Conservation (phyloP, 768 basidiomycete species). For the Auricularia heimuer region DNA sequence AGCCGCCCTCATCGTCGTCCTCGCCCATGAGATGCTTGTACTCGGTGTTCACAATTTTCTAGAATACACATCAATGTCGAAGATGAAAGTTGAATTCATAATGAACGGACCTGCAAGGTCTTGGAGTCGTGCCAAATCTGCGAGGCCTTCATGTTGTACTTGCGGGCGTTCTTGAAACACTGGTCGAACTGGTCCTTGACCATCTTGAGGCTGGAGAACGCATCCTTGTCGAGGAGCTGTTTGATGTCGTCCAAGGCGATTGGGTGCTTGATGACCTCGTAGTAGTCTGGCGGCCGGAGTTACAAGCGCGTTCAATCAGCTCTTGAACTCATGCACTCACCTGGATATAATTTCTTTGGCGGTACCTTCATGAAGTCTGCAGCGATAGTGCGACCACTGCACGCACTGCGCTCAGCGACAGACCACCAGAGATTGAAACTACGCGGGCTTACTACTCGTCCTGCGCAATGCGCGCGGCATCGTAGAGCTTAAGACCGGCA, state of each 20-base stretch:
- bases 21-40: slow-evolving; percentile 37
- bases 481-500: slow-evolving; percentile 2
- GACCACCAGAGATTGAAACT: neutral
- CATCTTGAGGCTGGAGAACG: slow-evolving; percentile 53
- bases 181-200: slow-evolving; percentile 66
- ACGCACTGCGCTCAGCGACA: neutral
- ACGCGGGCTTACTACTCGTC: neutral
- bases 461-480: neutral
- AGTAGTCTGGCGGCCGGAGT: slow-evolving; percentile 56
- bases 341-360: slow-evolving; percentile 9
- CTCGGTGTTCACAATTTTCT: slow-evolving; percentile 43
- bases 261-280: slow-evolving; percentile 64
- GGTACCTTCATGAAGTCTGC: slow-evolving; percentile 25
- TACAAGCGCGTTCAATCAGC: neutral
- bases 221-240: slow-evolving; percentile 51
- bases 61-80: slow-evolving; percentile 5
- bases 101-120: slow-evolving; percentile 53
- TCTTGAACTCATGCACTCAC: neutral
- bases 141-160: slow-evolving; percentile 74
- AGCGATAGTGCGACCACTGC: slow-evolving; percentile 8
- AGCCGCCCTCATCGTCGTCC: slow-evolving; percentile 28
- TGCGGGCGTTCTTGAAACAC: slow-evolving; percentile 72
- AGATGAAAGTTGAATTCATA: slow-evolving; percentile 10
- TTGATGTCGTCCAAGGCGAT: slow-evolving; percentile 88
- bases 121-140: slow-evolving; percentile 77